Percentiles rank a stretch among this genome's conserved stretches.
These are phyloP conservation scores for Hanseniaspora guilliermondii DNA, from an alignment of 805 yeast genomes.

Conservation along the genomic window DNA sequence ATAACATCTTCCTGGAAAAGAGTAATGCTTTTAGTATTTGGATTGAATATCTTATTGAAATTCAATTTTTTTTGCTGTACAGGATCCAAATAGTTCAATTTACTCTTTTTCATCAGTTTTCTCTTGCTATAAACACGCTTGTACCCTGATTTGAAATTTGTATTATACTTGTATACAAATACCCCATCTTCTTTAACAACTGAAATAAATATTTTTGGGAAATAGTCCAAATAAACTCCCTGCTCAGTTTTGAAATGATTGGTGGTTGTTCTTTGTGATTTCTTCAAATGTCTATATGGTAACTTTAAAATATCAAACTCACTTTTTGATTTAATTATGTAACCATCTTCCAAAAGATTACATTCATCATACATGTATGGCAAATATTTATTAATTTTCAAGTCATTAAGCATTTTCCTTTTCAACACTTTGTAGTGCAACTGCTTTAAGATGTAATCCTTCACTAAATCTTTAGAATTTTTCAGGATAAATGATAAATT, in stretches of 20 bases:
- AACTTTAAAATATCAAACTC: neutral
- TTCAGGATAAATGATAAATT: neutral
- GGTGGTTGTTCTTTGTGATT: neutral
- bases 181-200: neutral
- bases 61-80: neutral
- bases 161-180: neutral
- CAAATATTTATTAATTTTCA: neutral
- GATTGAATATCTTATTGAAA: conserved; percentile 3
- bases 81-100: neutral
- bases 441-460: neutral
- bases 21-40: neutral
- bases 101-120: neutral
- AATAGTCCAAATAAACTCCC: neutral
- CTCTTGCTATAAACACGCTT: neutral
- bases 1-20: neutral
- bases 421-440: conserved; percentile 5
- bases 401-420: neutral
- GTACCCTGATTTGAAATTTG: neutral
- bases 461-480: neutral
- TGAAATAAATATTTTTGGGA: neutral
- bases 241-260: neutral
- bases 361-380: neutral
- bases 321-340: neutral
- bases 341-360: neutral
- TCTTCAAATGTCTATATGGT: neutral